These are phyloP conservation scores for Crithidia sp. DNA, from an alignment of 208 protist genomes.

Conservation along the genomic window DNA sequence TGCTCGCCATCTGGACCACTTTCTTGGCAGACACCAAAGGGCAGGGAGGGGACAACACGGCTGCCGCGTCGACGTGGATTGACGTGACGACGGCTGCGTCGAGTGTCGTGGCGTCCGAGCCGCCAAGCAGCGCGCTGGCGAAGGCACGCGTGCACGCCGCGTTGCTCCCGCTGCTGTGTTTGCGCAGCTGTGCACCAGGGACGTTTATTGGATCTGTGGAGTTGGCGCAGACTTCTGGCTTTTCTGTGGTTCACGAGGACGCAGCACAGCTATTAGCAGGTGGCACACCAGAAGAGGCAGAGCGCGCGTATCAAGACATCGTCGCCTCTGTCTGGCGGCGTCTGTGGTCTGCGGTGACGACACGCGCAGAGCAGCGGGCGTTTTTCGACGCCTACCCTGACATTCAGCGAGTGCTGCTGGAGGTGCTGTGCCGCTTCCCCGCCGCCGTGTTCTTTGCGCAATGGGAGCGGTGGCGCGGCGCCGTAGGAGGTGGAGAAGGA, in stretches of 20 bases:
- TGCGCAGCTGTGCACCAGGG: constrained; percentile 43
- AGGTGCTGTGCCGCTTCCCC: constrained; percentile 49
- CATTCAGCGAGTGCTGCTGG: constrained; percentile 46
- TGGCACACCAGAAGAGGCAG: neutral
- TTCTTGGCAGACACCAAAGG: constrained; percentile 15
- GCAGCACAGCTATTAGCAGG: neutral
- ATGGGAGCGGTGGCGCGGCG: constrained; percentile 17
- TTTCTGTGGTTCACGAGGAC: neutral
- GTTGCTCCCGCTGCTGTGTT: constrained; percentile 61
- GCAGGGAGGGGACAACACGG: neutral
- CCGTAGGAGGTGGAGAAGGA: neutral
- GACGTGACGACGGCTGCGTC: neutral
- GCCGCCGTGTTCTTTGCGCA: constrained; percentile 28
- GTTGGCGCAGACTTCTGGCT: neutral
- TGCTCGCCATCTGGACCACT: constrained; percentile 23
- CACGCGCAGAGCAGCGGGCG: neutral
- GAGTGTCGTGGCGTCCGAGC: neutral
- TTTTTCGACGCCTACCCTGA: constrained; percentile 30
- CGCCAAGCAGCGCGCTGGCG: neutral
- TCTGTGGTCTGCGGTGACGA: constrained; percentile 28
- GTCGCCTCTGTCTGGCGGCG: constrained; percentile 18
- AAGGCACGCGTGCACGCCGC: constrained; percentile 27
- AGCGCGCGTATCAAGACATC: neutral
- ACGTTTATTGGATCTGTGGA: neutral
- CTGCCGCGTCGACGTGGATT: neutral